Evolutionary conservation across 164 flowering plant genomes (phyloP).

Genomic region (Berberis thunbergii): DNA sequence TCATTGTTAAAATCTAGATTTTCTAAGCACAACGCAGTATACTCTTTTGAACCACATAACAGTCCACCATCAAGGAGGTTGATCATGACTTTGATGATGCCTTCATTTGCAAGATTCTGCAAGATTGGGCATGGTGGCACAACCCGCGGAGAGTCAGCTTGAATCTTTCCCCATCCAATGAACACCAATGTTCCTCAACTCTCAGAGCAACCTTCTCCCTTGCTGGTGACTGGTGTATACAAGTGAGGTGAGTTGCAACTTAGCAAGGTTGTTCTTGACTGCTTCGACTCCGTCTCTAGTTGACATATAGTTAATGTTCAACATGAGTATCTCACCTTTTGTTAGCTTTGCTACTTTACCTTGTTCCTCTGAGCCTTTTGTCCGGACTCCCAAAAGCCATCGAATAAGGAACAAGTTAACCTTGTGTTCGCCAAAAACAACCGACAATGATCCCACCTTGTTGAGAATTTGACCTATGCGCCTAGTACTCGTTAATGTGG

Average conservation of each 20-base stretch:
- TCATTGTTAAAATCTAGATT: no score
- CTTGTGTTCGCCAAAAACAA: constrained; percentile 88
- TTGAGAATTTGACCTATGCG: constrained; percentile 97
- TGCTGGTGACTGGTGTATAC: constrained; percentile 64
- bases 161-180: constrained; percentile 97
- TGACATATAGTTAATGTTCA: constrained; percentile 93
- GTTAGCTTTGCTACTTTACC: constrained; percentile 79
- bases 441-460: constrained; percentile 91
- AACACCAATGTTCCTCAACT: constrained; percentile 86
- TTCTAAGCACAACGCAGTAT: no score
- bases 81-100: no score
- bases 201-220: constrained; percentile 88
- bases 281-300: constrained; percentile 85
- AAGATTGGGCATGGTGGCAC: constrained; percentile 61
- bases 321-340: constrained; percentile 80
- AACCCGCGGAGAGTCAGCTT: constrained; percentile 73
- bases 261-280: constrained; percentile 82
- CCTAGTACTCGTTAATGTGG: constrained; percentile 85
- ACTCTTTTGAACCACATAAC: no score
- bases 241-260: constrained; percentile 77
- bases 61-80: no score
- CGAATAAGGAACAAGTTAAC: constrained; percentile 82
- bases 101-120: no score
- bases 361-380: constrained; percentile 80
- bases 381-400: constrained; percentile 78